Conservation (phyloP, 768 basidiomycete genomes). For the Vishniacozyma victoriae region DNA sequence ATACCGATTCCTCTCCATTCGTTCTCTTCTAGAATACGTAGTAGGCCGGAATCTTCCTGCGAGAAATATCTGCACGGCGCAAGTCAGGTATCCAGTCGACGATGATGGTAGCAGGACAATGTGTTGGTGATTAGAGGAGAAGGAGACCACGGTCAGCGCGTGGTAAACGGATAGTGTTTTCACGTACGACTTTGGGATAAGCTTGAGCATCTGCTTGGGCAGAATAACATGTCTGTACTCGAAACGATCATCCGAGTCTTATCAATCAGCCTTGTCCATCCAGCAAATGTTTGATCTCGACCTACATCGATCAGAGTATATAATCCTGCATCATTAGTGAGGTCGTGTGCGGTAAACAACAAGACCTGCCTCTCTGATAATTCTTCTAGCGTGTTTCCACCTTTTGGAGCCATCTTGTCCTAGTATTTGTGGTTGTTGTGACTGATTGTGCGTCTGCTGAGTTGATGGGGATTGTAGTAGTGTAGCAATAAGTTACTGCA, state of each 20-base stretch:
- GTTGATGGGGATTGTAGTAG: no score
- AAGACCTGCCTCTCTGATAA: slow-evolving; percentile 42
- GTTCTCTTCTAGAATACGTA: slow-evolving; percentile 73
- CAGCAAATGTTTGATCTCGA: background rate
- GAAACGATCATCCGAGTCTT: slow-evolving; percentile 78
- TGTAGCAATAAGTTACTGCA: no score
- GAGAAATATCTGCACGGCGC: slow-evolving; percentile 57
- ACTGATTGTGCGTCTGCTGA: no score
- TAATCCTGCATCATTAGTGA: slow-evolving; percentile 41
- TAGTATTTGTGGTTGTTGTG: no score
- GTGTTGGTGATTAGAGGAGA: no score
- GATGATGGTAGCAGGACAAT: no score
- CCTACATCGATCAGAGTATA: slow-evolving; percentile 46
- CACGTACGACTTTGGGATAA: slow-evolving; percentile 65
- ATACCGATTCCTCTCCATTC: slow-evolving; percentile 98
- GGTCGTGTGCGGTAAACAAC: no score
- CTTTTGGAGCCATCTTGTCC: slow-evolving; percentile 22
- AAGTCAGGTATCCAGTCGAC: background rate
- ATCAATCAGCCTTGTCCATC: background rate
- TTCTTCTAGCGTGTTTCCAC: slow-evolving; percentile 39
- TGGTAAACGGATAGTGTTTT: no score
- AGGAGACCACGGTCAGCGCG: no score
- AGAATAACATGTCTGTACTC: slow-evolving; percentile 93
- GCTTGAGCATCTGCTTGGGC: slow-evolving; percentile 87
- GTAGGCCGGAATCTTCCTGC: slow-evolving; percentile 63